Conservation (phyloP, 2,329 filamentous ascomycete genomes). For the Penicillium polonicum region DNA sequence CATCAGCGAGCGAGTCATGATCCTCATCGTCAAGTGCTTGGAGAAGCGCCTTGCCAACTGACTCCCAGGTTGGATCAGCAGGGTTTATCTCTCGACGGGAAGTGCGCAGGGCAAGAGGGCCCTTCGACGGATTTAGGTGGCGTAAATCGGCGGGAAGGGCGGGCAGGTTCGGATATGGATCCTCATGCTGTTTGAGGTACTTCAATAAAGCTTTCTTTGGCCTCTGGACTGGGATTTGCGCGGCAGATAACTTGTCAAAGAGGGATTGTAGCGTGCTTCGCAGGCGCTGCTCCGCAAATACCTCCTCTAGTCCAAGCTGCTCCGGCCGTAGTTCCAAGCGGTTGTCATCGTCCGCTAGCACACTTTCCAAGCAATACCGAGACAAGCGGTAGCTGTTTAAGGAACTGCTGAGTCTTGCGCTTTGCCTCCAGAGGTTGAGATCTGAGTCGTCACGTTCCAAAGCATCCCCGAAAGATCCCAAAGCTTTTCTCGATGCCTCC, state of each 20-base stretch:
- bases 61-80: conserved; percentile 45
- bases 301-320: conserved; percentile 59
- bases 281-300: conserved; percentile 54
- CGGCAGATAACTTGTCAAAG: conserved; percentile 55
- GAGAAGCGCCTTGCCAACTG: conserved; percentile 51
- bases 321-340: conserved; percentile 53
- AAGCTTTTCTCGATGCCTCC: conserved; percentile 43
- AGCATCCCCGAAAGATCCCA: conserved; percentile 60
- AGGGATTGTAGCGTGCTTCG: conserved; percentile 50
- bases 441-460: conserved; percentile 65
- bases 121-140: conserved; percentile 28
- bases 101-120: conserved; percentile 39
- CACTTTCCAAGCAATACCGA: conserved; percentile 63
- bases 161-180: conserved; percentile 53
- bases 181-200: conserved; percentile 54
- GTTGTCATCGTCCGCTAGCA: conserved; percentile 61
- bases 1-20: conserved; percentile 25
- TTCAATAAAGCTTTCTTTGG: conserved; percentile 54
- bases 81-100: conserved; percentile 42
- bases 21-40: conserved; percentile 45
- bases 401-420: conserved; percentile 57
- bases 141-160: conserved; percentile 32
- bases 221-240: conserved; percentile 51
- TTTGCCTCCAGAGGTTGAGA: conserved; percentile 62
- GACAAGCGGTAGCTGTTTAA: conserved; percentile 59